A percentile compares a stretch with the other conserved stretches of the same genome.
phyloP scores from a whole-genome alignment of 2,329 filamentous ascomycete species.

The Didymella keratinophila region DNA sequence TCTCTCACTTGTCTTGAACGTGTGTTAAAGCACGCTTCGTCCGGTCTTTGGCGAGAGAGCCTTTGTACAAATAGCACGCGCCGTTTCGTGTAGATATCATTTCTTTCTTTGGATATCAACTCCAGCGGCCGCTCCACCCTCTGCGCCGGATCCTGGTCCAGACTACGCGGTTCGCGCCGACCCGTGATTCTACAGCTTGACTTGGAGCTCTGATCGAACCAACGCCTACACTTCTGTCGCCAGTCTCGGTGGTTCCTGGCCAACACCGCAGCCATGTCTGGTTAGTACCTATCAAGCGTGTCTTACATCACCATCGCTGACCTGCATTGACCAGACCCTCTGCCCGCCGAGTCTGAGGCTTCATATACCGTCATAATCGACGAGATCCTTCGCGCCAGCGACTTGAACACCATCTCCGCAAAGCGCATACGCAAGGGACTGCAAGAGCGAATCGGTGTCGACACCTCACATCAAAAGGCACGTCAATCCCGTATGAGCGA shows the following conservation, averaged over 20 bases:
- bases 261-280: constrained; percentile 39
- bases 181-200: constrained; percentile 17
- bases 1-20: constrained; percentile 31
- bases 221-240: constrained; percentile 2
- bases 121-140: not conserved
- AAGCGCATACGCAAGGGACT: constrained; percentile 71
- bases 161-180: constrained; percentile 21
- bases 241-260: constrained; percentile 4
- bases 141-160: constrained; percentile 9
- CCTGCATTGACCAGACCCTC: constrained; percentile 35
- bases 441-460: constrained; percentile 66
- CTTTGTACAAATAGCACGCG: constrained; percentile 12
- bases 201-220: constrained; percentile 11
- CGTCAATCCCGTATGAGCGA: constrained; percentile 3
- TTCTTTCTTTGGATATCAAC: constrained; percentile 2
- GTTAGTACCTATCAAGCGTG: constrained; percentile 28
- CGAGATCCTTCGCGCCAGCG: constrained; percentile 65
- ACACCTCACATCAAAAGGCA: constrained; percentile 70
- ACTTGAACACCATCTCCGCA: constrained; percentile 70
- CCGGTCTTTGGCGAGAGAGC: constrained; percentile 22
- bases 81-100: constrained; percentile 15
- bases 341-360: constrained; percentile 58
- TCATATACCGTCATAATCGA: constrained; percentile 68
- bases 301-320: constrained; percentile 9
- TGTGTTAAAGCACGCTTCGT: constrained; percentile 23